These are phyloP conservation scores for Gigaspora rosea DNA, from an alignment of 192 early-diverging fungal genomes.

Conservation along the genomic window DNA sequence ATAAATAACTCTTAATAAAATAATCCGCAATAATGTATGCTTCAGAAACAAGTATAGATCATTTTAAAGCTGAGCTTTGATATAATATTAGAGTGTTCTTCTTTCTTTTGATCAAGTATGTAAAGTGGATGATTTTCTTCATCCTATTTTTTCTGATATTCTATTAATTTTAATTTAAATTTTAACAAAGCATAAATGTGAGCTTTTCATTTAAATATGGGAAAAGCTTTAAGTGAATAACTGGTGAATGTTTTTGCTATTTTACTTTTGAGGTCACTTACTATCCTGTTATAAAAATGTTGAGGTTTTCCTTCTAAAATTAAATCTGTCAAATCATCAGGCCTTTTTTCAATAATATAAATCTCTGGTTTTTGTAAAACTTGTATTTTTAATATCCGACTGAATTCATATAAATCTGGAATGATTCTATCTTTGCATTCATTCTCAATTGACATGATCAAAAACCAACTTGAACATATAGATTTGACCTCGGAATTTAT, in stretches of 20 bases:
- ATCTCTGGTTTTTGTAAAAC: neutral
- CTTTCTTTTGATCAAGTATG: slow-evolving; percentile 27
- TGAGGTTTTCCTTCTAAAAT: neutral
- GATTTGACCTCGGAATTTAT: slow-evolving; percentile 19
- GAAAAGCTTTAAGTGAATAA: neutral
- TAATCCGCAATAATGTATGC: slow-evolving; percentile 2
- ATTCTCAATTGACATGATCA: too few species aligned
- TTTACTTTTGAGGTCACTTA: neutral
- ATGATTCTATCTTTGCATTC: neutral
- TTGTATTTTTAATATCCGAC: too few species aligned
- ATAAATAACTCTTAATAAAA: slow-evolving; percentile 8
- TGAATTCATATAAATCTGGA: neutral
- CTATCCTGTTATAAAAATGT: slow-evolving; percentile 9
- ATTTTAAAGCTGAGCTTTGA: slow-evolving; percentile 20
- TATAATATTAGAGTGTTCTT: slow-evolving; percentile 12
- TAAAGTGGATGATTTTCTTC: slow-evolving; percentile 3
- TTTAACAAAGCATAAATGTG: slow-evolving; percentile 7
- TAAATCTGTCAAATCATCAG: neutral
- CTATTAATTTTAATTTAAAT: slow-evolving; percentile 19
- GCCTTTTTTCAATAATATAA: neutral
- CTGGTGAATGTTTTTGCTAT: neutral
- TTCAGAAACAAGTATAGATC: slow-evolving; percentile 7
- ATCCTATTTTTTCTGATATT: slow-evolving; percentile 17
- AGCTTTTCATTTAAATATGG: slow-evolving; percentile 6
- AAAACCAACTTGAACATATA: too few species aligned